These are phyloP conservation scores for Pochonia chlamydosporia DNA, from an alignment of 2,329 filamentous ascomycete species.

Conservation along the genomic window DNA sequence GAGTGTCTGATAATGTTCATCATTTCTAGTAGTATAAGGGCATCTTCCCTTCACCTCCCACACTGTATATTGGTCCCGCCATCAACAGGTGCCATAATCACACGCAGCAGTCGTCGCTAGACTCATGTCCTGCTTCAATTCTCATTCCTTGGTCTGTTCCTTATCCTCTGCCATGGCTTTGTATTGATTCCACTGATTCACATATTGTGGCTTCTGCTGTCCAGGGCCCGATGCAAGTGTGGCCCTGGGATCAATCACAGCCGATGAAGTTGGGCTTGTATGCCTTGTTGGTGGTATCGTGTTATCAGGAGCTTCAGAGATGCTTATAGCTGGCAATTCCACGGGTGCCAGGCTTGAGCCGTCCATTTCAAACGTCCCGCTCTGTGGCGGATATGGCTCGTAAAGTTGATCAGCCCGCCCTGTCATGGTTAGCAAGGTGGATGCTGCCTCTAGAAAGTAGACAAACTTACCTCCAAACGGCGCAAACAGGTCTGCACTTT, in stretches of 20 bases:
- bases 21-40: too few species aligned
- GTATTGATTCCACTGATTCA: background rate
- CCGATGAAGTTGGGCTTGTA: background rate
- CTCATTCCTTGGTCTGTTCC: background rate
- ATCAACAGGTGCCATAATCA: background rate
- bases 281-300: conserved; percentile 9
- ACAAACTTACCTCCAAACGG: conserved; percentile 36
- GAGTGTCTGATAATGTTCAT: too few species aligned
- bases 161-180: background rate
- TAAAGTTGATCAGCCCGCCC: conserved; percentile 26
- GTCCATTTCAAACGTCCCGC: conserved; percentile 32
- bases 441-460: background rate
- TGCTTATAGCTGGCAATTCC: conserved; percentile 25
- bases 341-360: conserved; percentile 23
- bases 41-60: too few species aligned
- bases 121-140: too few species aligned
- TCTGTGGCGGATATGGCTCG: conserved; percentile 19
- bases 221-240: background rate
- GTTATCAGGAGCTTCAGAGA: conserved; percentile 4
- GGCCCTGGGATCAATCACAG: background rate
- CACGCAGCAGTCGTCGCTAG: too few species aligned
- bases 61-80: background rate
- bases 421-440: conserved; percentile 9
- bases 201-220: background rate
- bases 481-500: conserved; percentile 31